A percentile compares a stretch with the other conserved stretches of the same genome.
These are phyloP conservation scores for Niveomyces coronatus DNA, from an alignment of 2,329 filamentous ascomycete species.

Conservation along the genomic window DNA sequence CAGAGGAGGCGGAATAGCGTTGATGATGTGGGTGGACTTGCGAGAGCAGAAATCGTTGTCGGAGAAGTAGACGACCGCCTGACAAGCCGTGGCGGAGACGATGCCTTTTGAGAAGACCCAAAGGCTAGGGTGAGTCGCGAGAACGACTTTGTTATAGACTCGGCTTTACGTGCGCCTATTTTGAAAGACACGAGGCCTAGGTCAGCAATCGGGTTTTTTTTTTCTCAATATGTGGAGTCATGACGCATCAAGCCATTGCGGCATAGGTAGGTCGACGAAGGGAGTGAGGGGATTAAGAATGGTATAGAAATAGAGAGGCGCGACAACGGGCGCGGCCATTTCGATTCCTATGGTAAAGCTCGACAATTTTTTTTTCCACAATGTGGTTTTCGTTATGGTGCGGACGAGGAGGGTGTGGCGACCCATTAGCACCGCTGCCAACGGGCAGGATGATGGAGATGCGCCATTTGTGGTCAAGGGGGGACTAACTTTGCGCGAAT, in stretches of 20 bases:
- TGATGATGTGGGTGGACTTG: conserved; percentile 56
- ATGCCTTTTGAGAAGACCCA: conserved; percentile 55
- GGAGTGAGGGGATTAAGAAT: not conserved
- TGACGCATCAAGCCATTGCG: conserved; percentile 4
- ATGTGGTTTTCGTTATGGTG: no score
- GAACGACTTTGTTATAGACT: not conserved
- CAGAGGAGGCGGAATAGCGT: conserved; percentile 52
- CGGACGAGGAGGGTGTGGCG: no score
- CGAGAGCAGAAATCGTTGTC: conserved; percentile 61
- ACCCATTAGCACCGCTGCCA: not conserved
- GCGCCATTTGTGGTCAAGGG: conserved; percentile 5
- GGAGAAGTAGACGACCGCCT: conserved; percentile 51
- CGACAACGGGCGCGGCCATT: no score
- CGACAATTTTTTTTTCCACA: no score
- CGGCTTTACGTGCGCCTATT: conserved; percentile 1
- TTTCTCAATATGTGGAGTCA: conserved; percentile 5
- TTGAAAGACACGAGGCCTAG: conserved; percentile 1
- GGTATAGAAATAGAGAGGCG: not conserved
- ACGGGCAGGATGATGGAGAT: not conserved
- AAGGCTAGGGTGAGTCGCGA: conserved; percentile 35
- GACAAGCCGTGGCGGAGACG: conserved; percentile 48
- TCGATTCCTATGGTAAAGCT: no score
- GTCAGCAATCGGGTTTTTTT: conserved; percentile 11
- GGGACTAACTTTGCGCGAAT: conserved; percentile 7
- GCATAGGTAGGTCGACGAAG: not conserved